Base-by-base conservation (phyloP, 83 land plant species). In the Thuja plicata region DNA sequence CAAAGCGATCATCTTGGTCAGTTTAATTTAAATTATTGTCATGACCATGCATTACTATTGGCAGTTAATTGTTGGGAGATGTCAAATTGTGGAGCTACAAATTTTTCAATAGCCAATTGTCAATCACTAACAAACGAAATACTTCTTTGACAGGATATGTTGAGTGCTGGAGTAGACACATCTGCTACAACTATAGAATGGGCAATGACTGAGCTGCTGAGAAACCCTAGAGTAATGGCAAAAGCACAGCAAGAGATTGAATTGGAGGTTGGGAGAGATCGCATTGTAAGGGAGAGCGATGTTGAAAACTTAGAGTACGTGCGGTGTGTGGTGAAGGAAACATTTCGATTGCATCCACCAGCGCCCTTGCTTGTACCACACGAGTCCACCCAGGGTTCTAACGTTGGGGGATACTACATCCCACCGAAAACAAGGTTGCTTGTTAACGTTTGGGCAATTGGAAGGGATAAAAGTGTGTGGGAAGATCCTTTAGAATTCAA, bases 271-370 rank as follows among this genome's bases (percentile, higher is more conserved):
- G 91, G 91, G 6, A 50, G 13, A 19, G 15, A 71, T 60, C 90
- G 50, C 11, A 6, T 55, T 1, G 90, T 88, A 27, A 82, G 81
- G 3, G 91, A 90, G 40, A 17, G 84, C 17, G 91, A 90, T 43
- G 9, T 90, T 8, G 19, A 12, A 81, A 48, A 52, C 35, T 41
- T 78, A 21, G 38, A 48, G 10, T 88, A 78, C 84, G 21, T 90
- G 43, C 91, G 38, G 50, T 90, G 86, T 19, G 57, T 90, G 10
- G 35, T 90, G 40, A 90, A 90, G 24, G 91, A 90, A n/a, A 87
- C 91, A 30, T 78, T 90, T n/a, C 45, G 91, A 38, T 66, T 90
- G 5, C 88, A 87, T 43, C 91, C 91, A n/a, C 41, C 74, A 17
- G 32, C 15, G 5, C 90, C 91, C 19, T 30, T 90, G 19, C 10